A percentile compares a stretch with the other conserved stretches of the same genome.
Conservation (phyloP, 495 filamentous ascomycete species). For the Penicillium desertorum region DNA sequence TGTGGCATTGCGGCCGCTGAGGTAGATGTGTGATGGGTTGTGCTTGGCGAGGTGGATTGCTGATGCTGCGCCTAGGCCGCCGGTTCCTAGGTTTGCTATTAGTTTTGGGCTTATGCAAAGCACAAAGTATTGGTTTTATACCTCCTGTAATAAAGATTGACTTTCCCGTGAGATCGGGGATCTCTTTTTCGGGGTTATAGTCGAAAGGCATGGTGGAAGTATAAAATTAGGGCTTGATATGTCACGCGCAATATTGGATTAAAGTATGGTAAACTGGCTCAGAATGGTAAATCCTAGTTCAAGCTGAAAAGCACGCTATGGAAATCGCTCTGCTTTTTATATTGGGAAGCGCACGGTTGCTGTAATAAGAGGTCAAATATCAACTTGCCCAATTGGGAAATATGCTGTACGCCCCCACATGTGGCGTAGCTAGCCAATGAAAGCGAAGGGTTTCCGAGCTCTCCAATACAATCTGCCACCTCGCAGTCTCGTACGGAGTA, state of each 20-base stretch:
- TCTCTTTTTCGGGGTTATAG: slow-evolving; percentile 38
- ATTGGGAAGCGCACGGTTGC: neutral
- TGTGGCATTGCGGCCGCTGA: slow-evolving; percentile 52
- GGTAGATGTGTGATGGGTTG: slow-evolving; percentile 54
- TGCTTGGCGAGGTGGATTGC: slow-evolving; percentile 54
- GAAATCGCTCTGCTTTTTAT: neutral
- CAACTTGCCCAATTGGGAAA: neutral
- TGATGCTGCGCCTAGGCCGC: slow-evolving; percentile 59
- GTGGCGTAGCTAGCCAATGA: neutral
- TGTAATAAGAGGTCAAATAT: neutral
- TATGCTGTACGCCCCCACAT: neutral
- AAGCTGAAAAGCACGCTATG: no score
- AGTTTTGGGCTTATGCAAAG: neutral
- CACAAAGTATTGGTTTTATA: slow-evolving; percentile 20
- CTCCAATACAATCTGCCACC: neutral
- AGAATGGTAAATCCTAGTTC: neutral
- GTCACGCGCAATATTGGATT: neutral
- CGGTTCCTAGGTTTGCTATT: slow-evolving; percentile 25
- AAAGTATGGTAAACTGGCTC: neutral
- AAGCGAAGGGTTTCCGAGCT: neutral
- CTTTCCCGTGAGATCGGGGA: slow-evolving; percentile 52
- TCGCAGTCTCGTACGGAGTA: neutral
- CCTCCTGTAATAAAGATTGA: slow-evolving; percentile 61
- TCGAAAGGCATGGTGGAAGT: neutral
- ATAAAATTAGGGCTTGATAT: neutral